These are phyloP conservation scores for Xylariales sp. DNA, from an alignment of 2,329 filamentous ascomycete species.

Conservation along the genomic window DNA sequence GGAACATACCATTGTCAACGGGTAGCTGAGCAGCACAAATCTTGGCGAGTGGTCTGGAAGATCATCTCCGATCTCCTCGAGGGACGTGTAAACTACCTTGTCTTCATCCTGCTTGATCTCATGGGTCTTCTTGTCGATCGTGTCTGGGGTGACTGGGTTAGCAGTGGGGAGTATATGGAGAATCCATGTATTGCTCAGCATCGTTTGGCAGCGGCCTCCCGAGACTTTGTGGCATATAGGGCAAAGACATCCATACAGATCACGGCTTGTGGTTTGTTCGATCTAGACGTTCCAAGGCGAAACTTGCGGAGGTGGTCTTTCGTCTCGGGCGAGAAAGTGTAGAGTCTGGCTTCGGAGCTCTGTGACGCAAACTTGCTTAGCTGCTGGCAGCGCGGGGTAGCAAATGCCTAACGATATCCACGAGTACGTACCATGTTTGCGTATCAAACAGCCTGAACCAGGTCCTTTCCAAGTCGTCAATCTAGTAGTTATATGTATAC, in stretches of 20 bases:
- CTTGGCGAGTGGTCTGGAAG: slow-evolving; percentile 89
- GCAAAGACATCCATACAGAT: slow-evolving; percentile 70
- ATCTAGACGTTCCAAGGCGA: slow-evolving; percentile 81
- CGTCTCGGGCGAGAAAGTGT: slow-evolving; percentile 88
- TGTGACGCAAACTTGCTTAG: slow-evolving; percentile 15
- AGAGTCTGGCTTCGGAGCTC: slow-evolving; percentile 81
- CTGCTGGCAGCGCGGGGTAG: too few species aligned
- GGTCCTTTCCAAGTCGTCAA: too few species aligned
- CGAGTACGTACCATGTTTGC: too few species aligned
- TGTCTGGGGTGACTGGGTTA: too few species aligned
- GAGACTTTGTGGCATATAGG: too few species aligned
- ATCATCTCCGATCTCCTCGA: slow-evolving; percentile 80
- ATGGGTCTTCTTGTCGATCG: slow-evolving; percentile 85
- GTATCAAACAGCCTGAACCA: too few species aligned
- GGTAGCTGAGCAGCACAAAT: slow-evolving; percentile 87
- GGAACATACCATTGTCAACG: slow-evolving; percentile 69
- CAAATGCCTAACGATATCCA: too few species aligned
- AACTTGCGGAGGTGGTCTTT: slow-evolving; percentile 92
- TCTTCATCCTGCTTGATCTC: slow-evolving; percentile 85
- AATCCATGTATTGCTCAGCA: too few species aligned
- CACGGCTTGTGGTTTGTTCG: slow-evolving; percentile 81
- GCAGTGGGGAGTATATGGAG: too few species aligned
- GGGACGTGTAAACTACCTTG: slow-evolving; percentile 70
- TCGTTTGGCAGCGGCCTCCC: too few species aligned
- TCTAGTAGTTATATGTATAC: too few species aligned